These are phyloP conservation scores for Limtongozyma cylindracea DNA, from an alignment of 805 yeast species.

Conservation along the genomic window DNA sequence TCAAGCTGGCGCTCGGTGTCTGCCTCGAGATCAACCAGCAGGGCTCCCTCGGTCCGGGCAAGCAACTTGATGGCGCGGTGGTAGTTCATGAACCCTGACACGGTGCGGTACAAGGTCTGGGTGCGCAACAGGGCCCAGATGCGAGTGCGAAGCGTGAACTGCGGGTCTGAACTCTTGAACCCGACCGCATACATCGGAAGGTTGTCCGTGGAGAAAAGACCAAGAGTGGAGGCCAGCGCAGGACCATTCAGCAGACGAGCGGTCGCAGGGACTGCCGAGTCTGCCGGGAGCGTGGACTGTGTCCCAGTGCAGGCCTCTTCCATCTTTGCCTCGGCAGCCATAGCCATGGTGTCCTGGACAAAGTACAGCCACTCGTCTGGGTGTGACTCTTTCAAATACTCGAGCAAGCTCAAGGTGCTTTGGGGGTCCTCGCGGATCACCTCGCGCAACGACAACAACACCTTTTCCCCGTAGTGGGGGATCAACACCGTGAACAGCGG, in stretches of 20 bases:
- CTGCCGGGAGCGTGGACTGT: background rate
- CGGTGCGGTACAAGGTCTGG: slow-evolving; percentile 65
- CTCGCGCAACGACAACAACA: slow-evolving; percentile 16
- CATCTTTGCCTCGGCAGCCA: slow-evolving; percentile 1
- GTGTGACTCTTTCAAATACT: slow-evolving; percentile 49
- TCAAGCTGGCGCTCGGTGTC: slow-evolving; percentile 5
- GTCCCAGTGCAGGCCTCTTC: background rate
- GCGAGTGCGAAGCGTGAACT: slow-evolving; percentile 43
- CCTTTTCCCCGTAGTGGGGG: slow-evolving; percentile 26
- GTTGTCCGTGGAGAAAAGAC: slow-evolving; percentile 25
- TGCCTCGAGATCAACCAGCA: slow-evolving; percentile 6
- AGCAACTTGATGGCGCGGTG: slow-evolving; percentile 45
- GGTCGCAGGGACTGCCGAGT: background rate
- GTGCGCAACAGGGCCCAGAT: slow-evolving; percentile 73
- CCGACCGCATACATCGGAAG: slow-evolving; percentile 53
- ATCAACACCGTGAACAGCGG: slow-evolving; percentile 24
- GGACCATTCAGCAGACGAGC: background rate
- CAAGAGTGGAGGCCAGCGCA: slow-evolving; percentile 5
- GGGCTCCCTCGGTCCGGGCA: slow-evolving; percentile 33
- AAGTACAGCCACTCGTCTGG: slow-evolving; percentile 64
- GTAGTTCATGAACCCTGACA: slow-evolving; percentile 69
- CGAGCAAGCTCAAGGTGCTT: slow-evolving; percentile 35
- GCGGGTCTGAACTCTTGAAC: slow-evolving; percentile 38
- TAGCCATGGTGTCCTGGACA: slow-evolving; percentile 36
- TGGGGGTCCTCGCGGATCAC: slow-evolving; percentile 16